A percentile compares a stretch with the other conserved stretches of the same genome.
These are phyloP conservation scores for Brassica juncea DNA, from an alignment of 345 rosid species.

Conservation along the genomic window DNA sequence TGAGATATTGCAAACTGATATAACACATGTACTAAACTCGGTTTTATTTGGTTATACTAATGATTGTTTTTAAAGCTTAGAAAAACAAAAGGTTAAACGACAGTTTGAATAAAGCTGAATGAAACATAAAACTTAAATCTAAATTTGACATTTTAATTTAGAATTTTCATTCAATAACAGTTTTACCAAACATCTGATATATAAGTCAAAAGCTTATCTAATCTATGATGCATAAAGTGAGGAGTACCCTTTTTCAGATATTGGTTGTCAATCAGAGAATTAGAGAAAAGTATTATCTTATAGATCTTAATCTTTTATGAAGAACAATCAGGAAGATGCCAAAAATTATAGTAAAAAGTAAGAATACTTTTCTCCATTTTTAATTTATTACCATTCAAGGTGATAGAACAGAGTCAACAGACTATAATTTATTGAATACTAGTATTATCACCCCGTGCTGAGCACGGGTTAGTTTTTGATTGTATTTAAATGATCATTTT, in stretches of 20 bases:
- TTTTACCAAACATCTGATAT: slow-evolving; percentile 4
- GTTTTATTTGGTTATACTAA: neutral
- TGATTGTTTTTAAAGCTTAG: neutral
- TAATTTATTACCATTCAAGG: neutral
- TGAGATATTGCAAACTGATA: neutral
- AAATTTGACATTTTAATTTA: neutral
- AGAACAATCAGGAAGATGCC: neutral
- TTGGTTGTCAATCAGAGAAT: neutral
- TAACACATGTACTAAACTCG: neutral
- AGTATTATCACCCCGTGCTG: too few relatives aligned
- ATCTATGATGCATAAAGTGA: neutral
- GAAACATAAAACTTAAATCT: neutral
- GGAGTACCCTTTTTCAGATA: slow-evolving; percentile 12
- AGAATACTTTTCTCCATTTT: neutral
- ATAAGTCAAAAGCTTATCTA: slow-evolving; percentile 22
- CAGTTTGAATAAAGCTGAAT: neutral
- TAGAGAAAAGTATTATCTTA: neutral
- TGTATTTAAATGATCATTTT: too few relatives aligned
- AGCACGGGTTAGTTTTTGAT: too few relatives aligned
- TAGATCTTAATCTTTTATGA: neutral
- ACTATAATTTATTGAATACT: neutral
- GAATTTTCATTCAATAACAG: neutral
- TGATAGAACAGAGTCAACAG: neutral
- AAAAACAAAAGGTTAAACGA: neutral
- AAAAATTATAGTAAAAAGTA: neutral